A percentile compares a stretch with the other conserved stretches of the same genome.
Evolutionary conservation across 2,329 filamentous ascomycete species (phyloP).

Genomic region (Colletotrichum shisoi): DNA sequence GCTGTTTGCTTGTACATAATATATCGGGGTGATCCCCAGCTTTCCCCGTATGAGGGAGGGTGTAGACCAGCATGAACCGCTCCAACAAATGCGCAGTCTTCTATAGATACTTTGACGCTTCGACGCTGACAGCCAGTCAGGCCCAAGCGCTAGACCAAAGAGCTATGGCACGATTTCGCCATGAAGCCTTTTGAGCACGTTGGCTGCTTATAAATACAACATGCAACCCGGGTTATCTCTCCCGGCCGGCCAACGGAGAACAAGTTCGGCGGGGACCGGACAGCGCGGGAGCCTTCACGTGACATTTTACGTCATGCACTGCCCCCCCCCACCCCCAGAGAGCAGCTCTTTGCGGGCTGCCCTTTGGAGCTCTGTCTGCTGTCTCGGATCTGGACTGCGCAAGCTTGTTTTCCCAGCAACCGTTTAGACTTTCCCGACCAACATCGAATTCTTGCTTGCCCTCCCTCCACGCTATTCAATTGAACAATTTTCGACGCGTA

Average conservation of each 20-base stretch:
- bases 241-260: neutral
- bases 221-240: neutral
- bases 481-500: neutral
- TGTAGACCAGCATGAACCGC: neutral
- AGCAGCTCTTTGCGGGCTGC: conserved; percentile 17
- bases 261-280: conserved; percentile 22
- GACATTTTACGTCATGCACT: conserved; percentile 38
- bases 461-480: conserved; percentile 28
- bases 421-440: conserved; percentile 10
- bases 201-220: conserved; percentile 21
- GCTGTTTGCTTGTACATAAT: conserved; percentile 38
- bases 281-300: conserved; percentile 22
- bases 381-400: conserved; percentile 19
- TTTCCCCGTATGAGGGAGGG: conserved; percentile 12
- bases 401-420: conserved; percentile 29
- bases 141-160: neutral
- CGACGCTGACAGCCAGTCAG: neutral
- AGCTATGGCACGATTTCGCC: neutral
- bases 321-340: neutral
- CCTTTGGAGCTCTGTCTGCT: conserved; percentile 22
- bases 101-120: neutral
- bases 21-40: conserved; percentile 20
- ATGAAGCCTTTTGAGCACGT: conserved; percentile 6
- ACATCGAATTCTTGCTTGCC: conserved; percentile 20
- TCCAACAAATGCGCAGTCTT: neutral